A percentile compares a stretch with the other conserved stretches of the same genome.
These are phyloP conservation scores for Tetrapyrgos nigripes DNA, from an alignment of 1,284 basidiomycete genomes.

Conservation along the genomic window DNA sequence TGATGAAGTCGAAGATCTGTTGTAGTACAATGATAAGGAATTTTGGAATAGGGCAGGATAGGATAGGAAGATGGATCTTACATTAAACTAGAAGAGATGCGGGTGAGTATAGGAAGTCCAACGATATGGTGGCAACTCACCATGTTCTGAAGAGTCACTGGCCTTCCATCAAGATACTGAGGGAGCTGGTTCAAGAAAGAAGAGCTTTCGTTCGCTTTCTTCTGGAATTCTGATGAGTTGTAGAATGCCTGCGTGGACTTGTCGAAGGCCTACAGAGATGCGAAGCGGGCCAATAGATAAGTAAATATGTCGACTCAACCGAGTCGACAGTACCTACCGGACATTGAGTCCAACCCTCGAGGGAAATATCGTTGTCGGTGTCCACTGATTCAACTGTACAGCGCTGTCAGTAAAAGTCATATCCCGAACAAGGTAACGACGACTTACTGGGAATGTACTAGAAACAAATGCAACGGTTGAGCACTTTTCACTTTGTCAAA, in stretches of 20 bases:
- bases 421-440: slow-evolving; percentile 41
- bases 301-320: too few relatives aligned
- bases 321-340: slow-evolving; percentile 59
- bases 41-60: background rate
- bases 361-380: slow-evolving; percentile 61
- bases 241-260: slow-evolving; percentile 15
- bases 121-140: slow-evolving; percentile 41
- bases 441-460: slow-evolving; percentile 67
- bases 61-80: slow-evolving; percentile 34
- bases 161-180: slow-evolving; percentile 15
- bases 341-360: slow-evolving; percentile 72
- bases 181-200: slow-evolving; percentile 14
- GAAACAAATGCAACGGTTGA: background rate
- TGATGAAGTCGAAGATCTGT: slow-evolving; percentile 79
- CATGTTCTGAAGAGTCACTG: slow-evolving; percentile 69
- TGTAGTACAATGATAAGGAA: background rate
- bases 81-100: slow-evolving; percentile 59
- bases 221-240: slow-evolving; percentile 10
- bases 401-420: slow-evolving; percentile 34
- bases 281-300: background rate
- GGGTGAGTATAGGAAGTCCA: background rate
- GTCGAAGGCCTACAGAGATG: slow-evolving; percentile 14
- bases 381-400: slow-evolving; percentile 71
- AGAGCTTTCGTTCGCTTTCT: slow-evolving; percentile 11
- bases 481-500: background rate